Evolutionary conservation across 2,329 filamentous ascomycete genomes (phyloP).

Genomic region (Didymella arachidicola): DNA sequence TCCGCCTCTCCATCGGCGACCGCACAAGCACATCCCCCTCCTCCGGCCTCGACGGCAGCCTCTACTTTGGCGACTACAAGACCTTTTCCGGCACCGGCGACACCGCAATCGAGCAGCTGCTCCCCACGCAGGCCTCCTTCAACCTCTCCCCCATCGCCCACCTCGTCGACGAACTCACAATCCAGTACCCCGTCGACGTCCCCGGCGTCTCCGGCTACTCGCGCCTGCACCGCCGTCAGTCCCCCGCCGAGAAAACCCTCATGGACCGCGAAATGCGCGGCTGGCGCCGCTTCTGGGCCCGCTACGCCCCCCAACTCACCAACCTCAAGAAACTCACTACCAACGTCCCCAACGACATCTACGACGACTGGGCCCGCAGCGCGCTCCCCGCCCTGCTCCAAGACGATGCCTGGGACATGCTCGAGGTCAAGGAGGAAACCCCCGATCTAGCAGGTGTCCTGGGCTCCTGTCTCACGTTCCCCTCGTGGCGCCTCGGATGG

Average conservation of each 20-base stretch:
- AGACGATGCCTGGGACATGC: constrained; percentile 44
- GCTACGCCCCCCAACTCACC: constrained; percentile 46
- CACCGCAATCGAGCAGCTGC: constrained; percentile 36
- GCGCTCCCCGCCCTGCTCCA: constrained; percentile 31
- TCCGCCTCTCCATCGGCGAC: constrained; percentile 47
- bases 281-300: constrained; percentile 48
- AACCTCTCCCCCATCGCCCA: constrained; percentile 43
- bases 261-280: constrained; percentile 45
- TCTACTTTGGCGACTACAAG: constrained; percentile 50
- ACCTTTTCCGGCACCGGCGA: constrained; percentile 38
- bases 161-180: constrained; percentile 49
- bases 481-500: constrained; percentile 28
- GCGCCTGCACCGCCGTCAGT: constrained; percentile 29
- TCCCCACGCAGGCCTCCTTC: constrained; percentile 45
- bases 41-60: constrained; percentile 42
- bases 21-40: constrained; percentile 34
- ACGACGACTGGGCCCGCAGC: constrained; percentile 43
- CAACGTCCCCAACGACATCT: constrained; percentile 43
- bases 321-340: constrained; percentile 48
- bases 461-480: constrained; percentile 31
- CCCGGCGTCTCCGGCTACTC: constrained; percentile 43
- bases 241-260: constrained; percentile 36
- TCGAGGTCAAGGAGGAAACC: constrained; percentile 37
- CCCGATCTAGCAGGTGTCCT: constrained; percentile 21
- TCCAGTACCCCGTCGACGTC: constrained; percentile 45